Evolutionary conservation across 192 early-diverging fungal species (phyloP).

Genomic region (Gigaspora rosea): DNA sequence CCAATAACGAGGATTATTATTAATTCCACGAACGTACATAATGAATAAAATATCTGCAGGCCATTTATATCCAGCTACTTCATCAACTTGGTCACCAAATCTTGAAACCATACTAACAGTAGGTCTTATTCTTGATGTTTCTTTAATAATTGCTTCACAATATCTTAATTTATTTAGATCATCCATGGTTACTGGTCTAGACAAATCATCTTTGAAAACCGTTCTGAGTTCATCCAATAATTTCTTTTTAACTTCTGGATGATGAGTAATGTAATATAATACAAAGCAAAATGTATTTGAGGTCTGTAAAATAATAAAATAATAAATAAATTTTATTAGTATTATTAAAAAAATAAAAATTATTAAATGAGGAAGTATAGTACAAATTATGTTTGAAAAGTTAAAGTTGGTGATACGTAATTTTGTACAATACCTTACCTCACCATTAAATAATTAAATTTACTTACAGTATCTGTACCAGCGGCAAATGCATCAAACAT

Average conservation of each 20-base stretch:
- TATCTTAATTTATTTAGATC: conserved; percentile 8
- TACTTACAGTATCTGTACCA: conserved; percentile 14
- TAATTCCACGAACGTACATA: neutral
- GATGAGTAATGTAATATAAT: conserved; percentile 13
- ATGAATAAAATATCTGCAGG: neutral
- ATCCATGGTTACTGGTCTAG: neutral
- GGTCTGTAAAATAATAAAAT: neutral
- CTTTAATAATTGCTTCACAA: conserved; percentile 7
- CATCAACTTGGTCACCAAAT: neutral
- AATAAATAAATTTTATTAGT: neutral
- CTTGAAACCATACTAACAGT: neutral
- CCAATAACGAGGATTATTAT: neutral
- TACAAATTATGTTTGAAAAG: no score
- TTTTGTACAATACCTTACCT: no score
- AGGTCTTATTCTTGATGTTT: neutral
- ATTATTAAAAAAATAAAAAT: neutral
- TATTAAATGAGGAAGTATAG: neutral
- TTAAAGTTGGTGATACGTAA: no score
- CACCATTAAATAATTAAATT: neutral
- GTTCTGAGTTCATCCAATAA: neutral
- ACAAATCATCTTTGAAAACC: neutral
- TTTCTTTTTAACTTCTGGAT: conserved; percentile 18
- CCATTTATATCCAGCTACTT: conserved; percentile 17
- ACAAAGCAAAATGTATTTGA: neutral
- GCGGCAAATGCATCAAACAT: conserved; percentile 7